phyloP scores from a whole-genome alignment of 2,329 filamentous ascomycete genomes.

The Samsoniella hepiali region DNA sequence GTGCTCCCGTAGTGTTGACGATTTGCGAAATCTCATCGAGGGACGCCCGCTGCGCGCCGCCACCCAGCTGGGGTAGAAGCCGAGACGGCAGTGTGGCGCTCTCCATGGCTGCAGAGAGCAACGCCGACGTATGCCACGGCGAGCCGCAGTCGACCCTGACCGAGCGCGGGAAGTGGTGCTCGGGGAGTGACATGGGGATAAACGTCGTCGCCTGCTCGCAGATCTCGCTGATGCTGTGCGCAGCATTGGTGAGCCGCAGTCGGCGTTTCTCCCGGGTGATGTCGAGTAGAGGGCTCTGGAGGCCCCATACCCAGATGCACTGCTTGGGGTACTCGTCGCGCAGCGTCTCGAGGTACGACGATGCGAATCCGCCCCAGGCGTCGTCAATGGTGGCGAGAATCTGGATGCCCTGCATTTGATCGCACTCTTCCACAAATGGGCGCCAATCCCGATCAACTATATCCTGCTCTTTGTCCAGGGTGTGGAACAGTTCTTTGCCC shows the following conservation, averaged over 20 bases:
- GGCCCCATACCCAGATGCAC: constrained; percentile 81
- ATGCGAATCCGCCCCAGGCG: constrained; percentile 76
- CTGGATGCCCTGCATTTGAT: constrained; percentile 86
- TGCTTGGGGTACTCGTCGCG: constrained; percentile 90
- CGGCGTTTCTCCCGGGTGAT: constrained; percentile 49
- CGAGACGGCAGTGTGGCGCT: constrained; percentile 74
- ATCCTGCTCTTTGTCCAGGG: constrained; percentile 76
- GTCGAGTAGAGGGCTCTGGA: constrained; percentile 60
- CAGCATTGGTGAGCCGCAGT: constrained; percentile 68
- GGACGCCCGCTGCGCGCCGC: constrained; percentile 40
- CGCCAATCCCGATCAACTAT: constrained; percentile 86
- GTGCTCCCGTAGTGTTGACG: constrained; percentile 73
- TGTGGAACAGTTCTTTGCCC: constrained; percentile 72
- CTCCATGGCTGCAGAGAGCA: constrained; percentile 75
- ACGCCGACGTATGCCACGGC: constrained; percentile 74
- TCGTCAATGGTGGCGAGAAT: constrained; percentile 69
- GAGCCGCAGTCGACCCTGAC: constrained; percentile 61
- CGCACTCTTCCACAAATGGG: constrained; percentile 87
- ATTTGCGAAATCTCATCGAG: constrained; percentile 62
- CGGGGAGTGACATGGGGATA: constrained; percentile 67
- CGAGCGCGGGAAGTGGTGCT: constrained; percentile 52
- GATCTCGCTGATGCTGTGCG: constrained; percentile 66
- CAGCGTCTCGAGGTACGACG: constrained; percentile 70
- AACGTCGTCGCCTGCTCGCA: constrained; percentile 72
- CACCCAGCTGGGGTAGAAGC: constrained; percentile 44